Evolutionary conservation across 371 early-diverging fungal species (phyloP).

Genomic region (Apophysomyces elegans): DNA sequence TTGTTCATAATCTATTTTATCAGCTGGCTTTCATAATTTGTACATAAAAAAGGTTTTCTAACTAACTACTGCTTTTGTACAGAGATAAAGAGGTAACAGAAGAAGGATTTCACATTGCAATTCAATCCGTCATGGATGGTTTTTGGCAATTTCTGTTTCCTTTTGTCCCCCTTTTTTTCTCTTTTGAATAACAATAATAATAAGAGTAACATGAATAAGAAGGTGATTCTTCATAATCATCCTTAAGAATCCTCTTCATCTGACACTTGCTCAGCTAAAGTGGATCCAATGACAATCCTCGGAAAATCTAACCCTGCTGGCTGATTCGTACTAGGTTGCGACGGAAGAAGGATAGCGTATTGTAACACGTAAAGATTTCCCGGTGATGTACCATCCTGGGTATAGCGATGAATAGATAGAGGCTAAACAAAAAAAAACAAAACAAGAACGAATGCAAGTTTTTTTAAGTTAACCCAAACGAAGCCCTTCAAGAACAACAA

Average conservation of each 20-base stretch:
- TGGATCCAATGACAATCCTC: constrained; percentile 8
- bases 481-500: not conserved
- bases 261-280: not conserved
- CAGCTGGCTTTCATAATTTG: no score
- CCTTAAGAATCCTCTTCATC: not conserved
- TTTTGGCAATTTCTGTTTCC: not conserved
- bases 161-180: not conserved
- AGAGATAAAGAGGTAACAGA: not conserved
- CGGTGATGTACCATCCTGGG: not conserved
- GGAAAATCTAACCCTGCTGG: not conserved
- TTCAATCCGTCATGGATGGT: not conserved
- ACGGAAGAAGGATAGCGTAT: not conserved
- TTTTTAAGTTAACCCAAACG: no score
- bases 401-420: not conserved
- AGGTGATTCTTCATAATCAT: no score
- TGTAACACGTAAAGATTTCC: not conserved
- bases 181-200: not conserved
- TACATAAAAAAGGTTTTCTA: no score
- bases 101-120: not conserved
- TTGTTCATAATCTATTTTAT: no score
- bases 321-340: not conserved
- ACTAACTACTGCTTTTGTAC: no score
- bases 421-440: not conserved
- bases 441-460: not conserved
- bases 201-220: no score